Evolutionary conservation across 2,329 filamentous ascomycete species (phyloP).

Genomic region (Pyrenochaeta sp.): DNA sequence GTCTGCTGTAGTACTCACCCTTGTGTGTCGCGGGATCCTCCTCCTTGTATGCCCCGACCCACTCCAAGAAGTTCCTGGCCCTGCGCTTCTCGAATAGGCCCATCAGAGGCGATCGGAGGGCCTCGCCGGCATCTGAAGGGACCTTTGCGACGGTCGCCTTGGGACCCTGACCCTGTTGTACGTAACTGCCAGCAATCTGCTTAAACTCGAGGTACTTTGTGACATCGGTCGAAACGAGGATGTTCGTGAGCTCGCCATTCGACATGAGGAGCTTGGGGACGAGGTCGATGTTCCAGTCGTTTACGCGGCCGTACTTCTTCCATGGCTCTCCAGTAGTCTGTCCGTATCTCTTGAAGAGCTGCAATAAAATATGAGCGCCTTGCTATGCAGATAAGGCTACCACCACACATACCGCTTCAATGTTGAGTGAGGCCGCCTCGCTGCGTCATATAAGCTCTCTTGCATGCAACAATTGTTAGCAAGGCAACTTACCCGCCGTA

Average conservation of each 20-base stretch:
- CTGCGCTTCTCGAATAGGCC: slow-evolving; percentile 97
- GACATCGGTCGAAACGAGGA: slow-evolving; percentile 90
- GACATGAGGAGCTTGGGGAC: slow-evolving; percentile 99
- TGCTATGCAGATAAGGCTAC: slow-evolving; percentile 23
- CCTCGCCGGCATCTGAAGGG: slow-evolving; percentile 86
- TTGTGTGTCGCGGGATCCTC: slow-evolving; percentile 88
- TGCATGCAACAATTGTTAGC: slow-evolving; percentile 13
- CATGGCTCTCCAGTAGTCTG: slow-evolving; percentile 89
- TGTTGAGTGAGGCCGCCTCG: slow-evolving; percentile 95
- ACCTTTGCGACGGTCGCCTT: slow-evolving; percentile 97
- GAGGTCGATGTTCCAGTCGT: slow-evolving; percentile 99
- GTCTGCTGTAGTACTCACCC: slow-evolving; percentile 63
- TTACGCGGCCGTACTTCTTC: slow-evolving; percentile 95
- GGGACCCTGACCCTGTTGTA: slow-evolving; percentile 83
- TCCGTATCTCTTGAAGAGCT: slow-evolving; percentile 98
- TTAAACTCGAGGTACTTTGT: slow-evolving; percentile 64
- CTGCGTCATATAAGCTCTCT: slow-evolving; percentile 57
- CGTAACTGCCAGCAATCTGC: slow-evolving; percentile 89
- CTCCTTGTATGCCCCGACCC: slow-evolving; percentile 85
- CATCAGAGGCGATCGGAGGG: slow-evolving; percentile 92
- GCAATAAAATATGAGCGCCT: slow-evolving; percentile 50
- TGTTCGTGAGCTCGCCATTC: slow-evolving; percentile 97
- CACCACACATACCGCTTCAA: slow-evolving; percentile 74
- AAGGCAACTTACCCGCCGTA: slow-evolving; percentile 83
- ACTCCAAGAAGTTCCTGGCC: slow-evolving; percentile 96